phyloP scores from a whole-genome alignment of 306 rosid genomes.

The Amphicarpaea edgeworthii region DNA sequence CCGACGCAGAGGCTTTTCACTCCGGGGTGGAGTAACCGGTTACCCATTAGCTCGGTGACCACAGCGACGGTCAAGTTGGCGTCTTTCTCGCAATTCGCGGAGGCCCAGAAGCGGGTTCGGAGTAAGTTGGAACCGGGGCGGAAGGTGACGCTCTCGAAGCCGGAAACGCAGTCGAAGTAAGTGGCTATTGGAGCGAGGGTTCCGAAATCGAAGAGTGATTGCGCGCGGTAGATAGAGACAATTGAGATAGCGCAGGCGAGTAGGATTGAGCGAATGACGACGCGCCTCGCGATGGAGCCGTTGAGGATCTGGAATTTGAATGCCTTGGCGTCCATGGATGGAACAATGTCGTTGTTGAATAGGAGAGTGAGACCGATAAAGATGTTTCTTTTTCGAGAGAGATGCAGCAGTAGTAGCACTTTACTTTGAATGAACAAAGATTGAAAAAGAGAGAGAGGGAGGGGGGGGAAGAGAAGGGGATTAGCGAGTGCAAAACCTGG shows the following conservation, averaged over 20 bases:
- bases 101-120: slow-evolving; percentile 62
- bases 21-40: slow-evolving; percentile 52
- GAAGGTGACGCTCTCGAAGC: slow-evolving; percentile 25
- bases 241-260: slow-evolving; percentile 66
- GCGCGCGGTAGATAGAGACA: slow-evolving; percentile 58
- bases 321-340: slow-evolving; percentile 59
- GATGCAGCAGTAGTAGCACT: no score
- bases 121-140: slow-evolving; percentile 53
- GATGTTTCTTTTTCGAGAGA: no score
- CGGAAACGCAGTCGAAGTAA: slow-evolving; percentile 52
- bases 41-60: slow-evolving; percentile 65
- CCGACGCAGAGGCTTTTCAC: slow-evolving; percentile 83
- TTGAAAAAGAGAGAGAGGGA: slow-evolving; percentile 30
- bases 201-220: slow-evolving; percentile 51
- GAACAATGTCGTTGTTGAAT: not conserved
- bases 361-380: no score
- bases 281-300: slow-evolving; percentile 67
- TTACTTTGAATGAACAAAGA: no score
- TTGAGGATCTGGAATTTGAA: slow-evolving; percentile 59
- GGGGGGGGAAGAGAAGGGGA: not conserved
- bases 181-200: slow-evolving; percentile 48
- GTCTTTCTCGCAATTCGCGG: slow-evolving; percentile 52
- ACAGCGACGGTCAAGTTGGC: slow-evolving; percentile 67
- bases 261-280: slow-evolving; percentile 62
- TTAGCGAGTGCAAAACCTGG: slow-evolving; percentile 97